A percentile compares a stretch with the other conserved stretches of the same genome.
These are phyloP conservation scores for Boletus edulis DNA, from an alignment of 768 basidiomycete genomes.

Conservation along the genomic window DNA sequence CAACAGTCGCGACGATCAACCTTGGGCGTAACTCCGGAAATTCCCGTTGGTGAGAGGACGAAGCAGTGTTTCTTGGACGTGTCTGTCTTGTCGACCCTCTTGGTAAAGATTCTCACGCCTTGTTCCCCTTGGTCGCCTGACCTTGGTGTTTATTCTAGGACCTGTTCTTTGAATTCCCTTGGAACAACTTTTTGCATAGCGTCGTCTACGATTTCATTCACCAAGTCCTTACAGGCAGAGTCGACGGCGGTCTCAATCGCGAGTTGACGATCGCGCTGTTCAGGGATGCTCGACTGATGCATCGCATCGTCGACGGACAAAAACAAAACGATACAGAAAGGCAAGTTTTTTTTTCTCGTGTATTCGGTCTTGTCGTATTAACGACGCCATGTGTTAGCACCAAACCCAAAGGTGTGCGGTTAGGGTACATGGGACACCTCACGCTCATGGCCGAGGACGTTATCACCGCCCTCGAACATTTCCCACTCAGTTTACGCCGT, in stretches of 20 bases:
- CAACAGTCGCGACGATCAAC: conserved; percentile 51
- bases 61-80: conserved; percentile 78
- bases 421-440: conserved; percentile 97
- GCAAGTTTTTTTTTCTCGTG: conserved; percentile 38
- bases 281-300: conserved; percentile 78
- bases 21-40: conserved; percentile 33
- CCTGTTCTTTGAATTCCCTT: conserved; percentile 92
- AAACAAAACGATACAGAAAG: conserved; percentile 71
- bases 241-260: conserved; percentile 80
- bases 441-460: conserved; percentile 95
- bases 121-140: conserved; percentile 2
- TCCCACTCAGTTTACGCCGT: conserved; percentile 73
- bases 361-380: not conserved
- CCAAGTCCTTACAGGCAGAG: conserved; percentile 87
- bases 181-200: conserved; percentile 97
- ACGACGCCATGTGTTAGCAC: conserved; percentile 38
- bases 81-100: conserved; percentile 67
- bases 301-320: conserved; percentile 86
- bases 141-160: conserved; percentile 47
- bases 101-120: conserved; percentile 50
- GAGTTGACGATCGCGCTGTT: conserved; percentile 84
- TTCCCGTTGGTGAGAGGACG: conserved; percentile 73
- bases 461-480: conserved; percentile 83
- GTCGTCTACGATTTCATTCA: conserved; percentile 95
- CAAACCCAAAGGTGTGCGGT: conserved; percentile 72